A percentile compares a stretch with the other conserved stretches of the same genome.
Evolutionary conservation across 2,329 filamentous ascomycete species (phyloP).

Genomic region (Nemania diffusa): DNA sequence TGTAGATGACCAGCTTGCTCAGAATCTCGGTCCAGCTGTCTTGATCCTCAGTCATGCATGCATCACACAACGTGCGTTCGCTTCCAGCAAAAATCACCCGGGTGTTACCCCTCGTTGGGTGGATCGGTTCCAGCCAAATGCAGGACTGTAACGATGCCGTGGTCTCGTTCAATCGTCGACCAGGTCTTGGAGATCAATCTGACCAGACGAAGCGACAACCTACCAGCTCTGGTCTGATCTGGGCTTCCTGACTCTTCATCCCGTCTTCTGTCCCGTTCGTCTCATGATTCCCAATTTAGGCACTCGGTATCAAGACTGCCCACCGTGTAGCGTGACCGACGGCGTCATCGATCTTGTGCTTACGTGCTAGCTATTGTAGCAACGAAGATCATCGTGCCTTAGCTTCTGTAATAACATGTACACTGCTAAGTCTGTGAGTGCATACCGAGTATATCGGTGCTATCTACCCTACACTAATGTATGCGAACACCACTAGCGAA

Average conservation of each 20-base stretch:
- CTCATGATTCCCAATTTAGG: constrained; percentile 13
- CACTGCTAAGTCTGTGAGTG: background rate
- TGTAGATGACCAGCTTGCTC: constrained; percentile 8
- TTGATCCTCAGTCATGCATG: constrained; percentile 35
- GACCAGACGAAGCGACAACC: constrained; percentile 9
- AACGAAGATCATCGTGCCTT: constrained; percentile 20
- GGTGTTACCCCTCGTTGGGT: constrained; percentile 33
- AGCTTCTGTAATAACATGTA: background rate
- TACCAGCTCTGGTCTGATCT: constrained; percentile 17
- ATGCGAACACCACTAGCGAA: constrained; percentile 1
- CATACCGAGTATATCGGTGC: background rate
- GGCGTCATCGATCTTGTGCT: constrained; percentile 15
- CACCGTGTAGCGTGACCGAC: constrained; percentile 2
- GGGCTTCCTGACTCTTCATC: constrained; percentile 6
- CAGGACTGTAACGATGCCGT: constrained; percentile 18
- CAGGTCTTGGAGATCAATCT: constrained; percentile 32
- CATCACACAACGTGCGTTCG: constrained; percentile 34
- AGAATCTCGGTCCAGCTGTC: constrained; percentile 32
- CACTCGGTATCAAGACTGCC: background rate
- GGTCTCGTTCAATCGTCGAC: constrained; percentile 20
- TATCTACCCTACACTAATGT: constrained; percentile 6
- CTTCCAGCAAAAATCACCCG: constrained; percentile 31
- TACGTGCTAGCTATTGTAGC: constrained; percentile 15
- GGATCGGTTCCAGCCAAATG: constrained; percentile 30
- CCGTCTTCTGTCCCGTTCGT: constrained; percentile 23